Percentiles rank a stretch among this genome's conserved stretches.
phyloP scores from a whole-genome alignment of 345 rosid genomes.

The Iberis pinnata region DNA sequence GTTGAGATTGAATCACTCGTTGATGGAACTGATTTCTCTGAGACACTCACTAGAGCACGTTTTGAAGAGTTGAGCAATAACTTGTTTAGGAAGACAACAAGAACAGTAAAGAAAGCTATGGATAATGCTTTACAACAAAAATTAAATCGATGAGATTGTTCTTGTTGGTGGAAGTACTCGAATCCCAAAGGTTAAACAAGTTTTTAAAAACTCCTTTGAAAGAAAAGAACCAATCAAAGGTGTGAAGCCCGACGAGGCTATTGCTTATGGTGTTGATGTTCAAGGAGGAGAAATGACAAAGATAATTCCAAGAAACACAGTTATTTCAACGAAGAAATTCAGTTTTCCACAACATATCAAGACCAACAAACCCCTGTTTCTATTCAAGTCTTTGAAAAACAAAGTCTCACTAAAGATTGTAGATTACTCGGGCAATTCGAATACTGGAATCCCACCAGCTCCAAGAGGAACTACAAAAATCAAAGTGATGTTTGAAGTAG shows the following conservation, averaged over 20 bases:
- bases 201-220: slow-evolving; percentile 44
- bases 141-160: slow-evolving; percentile 44
- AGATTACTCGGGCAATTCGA: background rate
- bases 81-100: slow-evolving; percentile 48
- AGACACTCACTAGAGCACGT: slow-evolving; percentile 45
- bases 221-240: slow-evolving; percentile 48
- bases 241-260: slow-evolving; percentile 58
- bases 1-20: slow-evolving; percentile 46
- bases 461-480: background rate
- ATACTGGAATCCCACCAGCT: background rate
- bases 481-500: background rate
- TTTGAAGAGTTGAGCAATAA: slow-evolving; percentile 54
- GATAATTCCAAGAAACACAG: slow-evolving; percentile 32
- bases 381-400: background rate
- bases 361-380: background rate
- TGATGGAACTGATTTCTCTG: slow-evolving; percentile 51
- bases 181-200: slow-evolving; percentile 45
- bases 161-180: slow-evolving; percentile 62
- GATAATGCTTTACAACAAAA: slow-evolving; percentile 42
- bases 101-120: slow-evolving; percentile 42
- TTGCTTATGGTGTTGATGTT: slow-evolving; percentile 53
- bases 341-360: slow-evolving; percentile 13
- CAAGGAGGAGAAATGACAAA: slow-evolving; percentile 58
- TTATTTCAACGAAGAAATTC: slow-evolving; percentile 32
- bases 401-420: background rate